Evolutionary conservation across 179 eudicot genomes (phyloP), one percentile per base, ranked within the genome.

Genomic region (Dionaea muscipula): DNA sequence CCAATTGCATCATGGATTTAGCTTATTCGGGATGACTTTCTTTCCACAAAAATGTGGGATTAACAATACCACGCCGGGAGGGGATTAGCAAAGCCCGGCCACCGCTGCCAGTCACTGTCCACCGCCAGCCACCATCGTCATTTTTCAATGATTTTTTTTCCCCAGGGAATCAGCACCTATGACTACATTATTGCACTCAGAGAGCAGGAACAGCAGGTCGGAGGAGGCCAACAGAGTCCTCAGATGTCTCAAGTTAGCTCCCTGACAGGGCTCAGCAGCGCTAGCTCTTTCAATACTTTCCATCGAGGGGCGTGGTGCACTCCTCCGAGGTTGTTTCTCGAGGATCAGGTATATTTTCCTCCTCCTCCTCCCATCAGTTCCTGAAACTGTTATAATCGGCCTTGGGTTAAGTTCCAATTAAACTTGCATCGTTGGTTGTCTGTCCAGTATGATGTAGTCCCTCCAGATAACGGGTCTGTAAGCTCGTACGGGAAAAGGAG

Each of bases 221-320:
- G 53, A 27, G 96, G 81, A 47, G 93, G 88, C 13, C 95, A 85
- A 59, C 99, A 88, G 66, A 93, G 99, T 65, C 95, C 96, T 40
- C 99, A 88, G 63, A 88, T 93, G 99, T 93, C 99, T 13, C 83
- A 69, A 47, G 86, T 66, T 31, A 93, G 99, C 82, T 93, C 99
- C 36, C 72, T 85, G 54, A 93, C 99, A 9, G 95, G 96, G 51
- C 33, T 93, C 61, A 93, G 99, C 78, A 93, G 96, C 54, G 84
- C 95, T 50, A 93, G 99, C 59, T 93, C 99, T 39, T 81, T 93
- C 48, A 88, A 82, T 60, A 75, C 75, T 51, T 81, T 88, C 75
- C 85, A 80, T n/a, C 83, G 86, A 21, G 87, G 83, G 14, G 95
- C 99, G 36, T 93, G 93, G 94, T 93, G 99, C 68, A 93, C 99